phyloP scores from a whole-genome alignment of 1,284 basidiomycete genomes.

The Austroboletus niveus region DNA sequence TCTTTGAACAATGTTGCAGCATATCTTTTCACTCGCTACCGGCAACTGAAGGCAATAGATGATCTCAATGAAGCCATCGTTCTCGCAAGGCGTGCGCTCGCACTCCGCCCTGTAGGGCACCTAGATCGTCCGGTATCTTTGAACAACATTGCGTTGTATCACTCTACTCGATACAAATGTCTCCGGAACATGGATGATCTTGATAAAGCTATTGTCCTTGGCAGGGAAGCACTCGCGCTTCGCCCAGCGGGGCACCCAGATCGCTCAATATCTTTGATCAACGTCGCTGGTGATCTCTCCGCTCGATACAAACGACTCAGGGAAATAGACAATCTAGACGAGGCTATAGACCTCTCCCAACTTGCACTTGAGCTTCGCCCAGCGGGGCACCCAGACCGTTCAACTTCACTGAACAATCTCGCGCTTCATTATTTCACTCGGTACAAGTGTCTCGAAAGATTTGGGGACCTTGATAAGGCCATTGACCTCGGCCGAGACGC shows the following conservation, averaged over 20 bases:
- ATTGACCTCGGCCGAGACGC: too few species aligned
- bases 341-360: neutral
- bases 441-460: neutral
- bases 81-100: too few species aligned
- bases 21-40: too few species aligned
- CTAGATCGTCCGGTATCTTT: neutral
- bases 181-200: neutral
- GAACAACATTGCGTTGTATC: neutral
- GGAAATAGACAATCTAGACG: neutral
- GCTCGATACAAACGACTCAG: neutral
- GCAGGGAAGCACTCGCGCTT: neutral
- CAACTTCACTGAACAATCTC: neutral
- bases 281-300: neutral
- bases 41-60: too few species aligned
- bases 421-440: neutral
- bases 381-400: neutral
- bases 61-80: too few species aligned
- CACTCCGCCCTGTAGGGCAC: neutral
- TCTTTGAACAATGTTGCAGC: too few species aligned
- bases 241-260: neutral
- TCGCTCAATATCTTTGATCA: neutral
- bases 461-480: too few species aligned
- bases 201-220: neutral
- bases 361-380: neutral
- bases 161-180: neutral